Base-by-base conservation (phyloP, 139 green algal genomes). In the Tetratostichococcus sp. region DNA sequence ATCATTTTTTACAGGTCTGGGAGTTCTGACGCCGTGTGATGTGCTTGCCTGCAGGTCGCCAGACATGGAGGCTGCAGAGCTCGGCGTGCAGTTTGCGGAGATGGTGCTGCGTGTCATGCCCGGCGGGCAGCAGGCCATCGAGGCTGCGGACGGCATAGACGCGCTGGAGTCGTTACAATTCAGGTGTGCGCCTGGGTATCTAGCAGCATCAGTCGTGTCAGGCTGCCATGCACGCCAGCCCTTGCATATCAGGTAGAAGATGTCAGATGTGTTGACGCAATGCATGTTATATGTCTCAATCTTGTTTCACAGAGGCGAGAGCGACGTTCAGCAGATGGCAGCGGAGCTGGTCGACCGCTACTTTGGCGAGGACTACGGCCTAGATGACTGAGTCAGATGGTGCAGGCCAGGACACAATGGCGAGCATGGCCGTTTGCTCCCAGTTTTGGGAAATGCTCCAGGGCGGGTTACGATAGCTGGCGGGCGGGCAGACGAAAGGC, bases 71-170 rank as follows among this genome's bases (percentile, higher is more conserved):
- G 79, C 82, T 5, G 71, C 73, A 0, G 65, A 35, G 23, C 73
- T 88, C 35, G 82, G 84, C 58, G 42, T 88, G 59, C 57, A 82
- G 68, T 88, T 88, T 66, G 75, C 73, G 0, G 77, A 87, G 35
- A 80, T 88, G 72, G 73, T 87, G 28, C 67, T 88, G 67, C 57
- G 77, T 31, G 30, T 71, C 28, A 65, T 88, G 65, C 74, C 80
- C 58, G 74, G 77, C 0, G 84, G 82, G 21, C 42, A 62, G 11
- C 33, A 78, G n/a, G 67, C 65, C 1, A 50, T 88, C 23, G 82
- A 88, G 67, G 67, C 73, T 28, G 84, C 71, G 26, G 82, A 87
- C n/a, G 84, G 82, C 69, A 87, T 88, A 14, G 73, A 84, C 31
- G 82, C 78, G 19, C 71, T 88, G 2, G 84, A 88, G 43, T 50